Evolutionary conservation across 2,329 filamentous ascomycete species (phyloP).

Genomic region (Pyrenophora graminea): DNA sequence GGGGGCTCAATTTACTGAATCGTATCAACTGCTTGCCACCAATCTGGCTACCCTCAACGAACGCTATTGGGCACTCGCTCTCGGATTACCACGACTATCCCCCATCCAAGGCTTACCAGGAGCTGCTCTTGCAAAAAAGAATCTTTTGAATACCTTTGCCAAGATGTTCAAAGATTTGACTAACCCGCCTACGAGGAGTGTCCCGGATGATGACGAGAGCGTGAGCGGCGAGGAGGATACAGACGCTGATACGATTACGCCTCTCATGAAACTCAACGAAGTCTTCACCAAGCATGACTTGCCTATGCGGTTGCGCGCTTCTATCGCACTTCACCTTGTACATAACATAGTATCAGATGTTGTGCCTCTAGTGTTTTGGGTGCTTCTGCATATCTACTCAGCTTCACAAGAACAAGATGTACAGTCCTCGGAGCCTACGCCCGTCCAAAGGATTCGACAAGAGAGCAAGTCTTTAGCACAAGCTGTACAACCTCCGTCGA

Average conservation of each 20-base stretch:
- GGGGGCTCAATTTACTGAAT: constrained; percentile 58
- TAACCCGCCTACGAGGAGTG: constrained; percentile 32
- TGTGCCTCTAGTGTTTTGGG: constrained; percentile 43
- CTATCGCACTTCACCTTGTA: constrained; percentile 36
- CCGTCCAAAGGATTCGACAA: constrained; percentile 30
- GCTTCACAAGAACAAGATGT: constrained; percentile 15
- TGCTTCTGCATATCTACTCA: constrained; percentile 35
- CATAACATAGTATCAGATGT: constrained; percentile 36
- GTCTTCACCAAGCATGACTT: constrained; percentile 37
- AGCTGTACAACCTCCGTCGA: constrained; percentile 41
- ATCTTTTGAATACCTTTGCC: constrained; percentile 34
- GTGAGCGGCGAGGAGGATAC: constrained; percentile 41
- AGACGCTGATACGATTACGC: constrained; percentile 41
- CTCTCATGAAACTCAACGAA: constrained; percentile 37
- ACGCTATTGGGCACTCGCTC: constrained; percentile 58
- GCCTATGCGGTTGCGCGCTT: constrained; percentile 32
- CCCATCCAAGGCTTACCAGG: constrained; percentile 55
- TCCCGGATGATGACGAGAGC: constrained; percentile 39
- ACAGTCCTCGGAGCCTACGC: constrained; percentile 11
- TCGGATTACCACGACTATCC: constrained; percentile 60
- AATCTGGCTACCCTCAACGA: constrained; percentile 62
- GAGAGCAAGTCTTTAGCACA: constrained; percentile 39
- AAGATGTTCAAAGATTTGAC: constrained; percentile 35
- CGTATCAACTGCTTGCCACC: constrained; percentile 48
- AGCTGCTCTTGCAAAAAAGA: constrained; percentile 41